Evolutionary conservation across 2,329 filamentous ascomycete genomes (phyloP).

Genomic region (Monilinia polystroma): DNA sequence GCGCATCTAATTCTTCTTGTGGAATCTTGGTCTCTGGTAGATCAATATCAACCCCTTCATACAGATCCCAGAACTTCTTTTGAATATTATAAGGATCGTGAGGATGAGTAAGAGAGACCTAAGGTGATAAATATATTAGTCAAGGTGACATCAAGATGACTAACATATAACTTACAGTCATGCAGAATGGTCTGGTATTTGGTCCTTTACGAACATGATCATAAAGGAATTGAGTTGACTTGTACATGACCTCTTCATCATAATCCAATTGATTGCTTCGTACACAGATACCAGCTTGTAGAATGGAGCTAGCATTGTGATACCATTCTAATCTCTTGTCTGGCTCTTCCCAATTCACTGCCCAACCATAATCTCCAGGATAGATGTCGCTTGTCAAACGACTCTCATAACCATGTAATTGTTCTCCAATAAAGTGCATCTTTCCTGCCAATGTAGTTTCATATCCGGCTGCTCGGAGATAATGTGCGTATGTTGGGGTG

Average conservation of each 20-base stretch:
- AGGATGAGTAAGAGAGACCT: conserved; percentile 82
- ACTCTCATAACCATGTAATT: conserved; percentile 91
- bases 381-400: conserved; percentile 95
- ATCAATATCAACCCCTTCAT: conserved; percentile 84
- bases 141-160: background rate
- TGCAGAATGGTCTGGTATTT: conserved; percentile 72
- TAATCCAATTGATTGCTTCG: conserved; percentile 95
- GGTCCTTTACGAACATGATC: conserved; percentile 82
- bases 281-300: conserved; percentile 84
- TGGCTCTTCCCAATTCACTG: conserved; percentile 92
- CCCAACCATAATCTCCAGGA: conserved; percentile 91
- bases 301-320: conserved; percentile 90
- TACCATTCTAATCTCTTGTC: conserved; percentile 88
- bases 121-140: background rate
- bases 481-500: conserved; percentile 88
- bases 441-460: conserved; percentile 90
- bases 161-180: conserved; percentile 54
- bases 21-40: conserved; percentile 76
- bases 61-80: conserved; percentile 88
- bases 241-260: conserved; percentile 88
- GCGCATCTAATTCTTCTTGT: conserved; percentile 78
- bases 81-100: conserved; percentile 96
- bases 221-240: conserved; percentile 82
- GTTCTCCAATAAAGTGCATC: conserved; percentile 97
- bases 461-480: conserved; percentile 79